Evolutionary conservation across 2,329 filamentous ascomycete genomes (phyloP), one percentile per base, ranked within the genome.

Genomic region (Aureobasidium sp.): DNA sequence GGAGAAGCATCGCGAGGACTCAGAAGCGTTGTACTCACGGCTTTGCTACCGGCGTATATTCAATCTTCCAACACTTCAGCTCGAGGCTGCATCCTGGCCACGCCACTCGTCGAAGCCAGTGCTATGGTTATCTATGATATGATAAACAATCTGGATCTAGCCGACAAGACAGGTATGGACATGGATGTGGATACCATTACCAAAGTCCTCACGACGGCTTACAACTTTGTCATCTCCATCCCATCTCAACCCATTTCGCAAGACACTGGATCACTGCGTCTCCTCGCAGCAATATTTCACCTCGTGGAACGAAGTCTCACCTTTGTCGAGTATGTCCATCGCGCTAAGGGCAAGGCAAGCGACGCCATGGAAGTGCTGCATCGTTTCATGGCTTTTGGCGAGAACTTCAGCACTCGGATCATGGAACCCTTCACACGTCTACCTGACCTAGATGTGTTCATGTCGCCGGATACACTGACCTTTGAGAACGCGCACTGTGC

Each of bases 1-100:
- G 72, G 74, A 4, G 19, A 23, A 2, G 15, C 49, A 17, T 60
- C 58, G 15, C 40, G 49, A 4, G 19, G 4, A 2, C 71, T 86
- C 35, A 76, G 80, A 7, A 71, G 75, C 8, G 76, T 81, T 7
- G 69, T 86, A 8, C 66, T 84, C 19, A 77, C 79, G 59, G 77
- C 75, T 42, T 75, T 85, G 15, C 78, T 85, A 58, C 82, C 83
- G 2, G 78, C 78, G 2, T 86, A 85, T 66, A 72, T 85, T 27
- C 76, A 80, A 64, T 69, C 67, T 1, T 71, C 77, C 0, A 76
- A 83, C 54, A 70, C 66, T 15, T 77, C 74, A 15, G 64, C 72
- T 3, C 71, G 72, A 25, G 78, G 78, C 2, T 83, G 81, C 76
- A 73, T 84, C 19, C 69, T 84, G 4, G 76, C 77, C 5, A 65